phyloP scores from a whole-genome alignment of 768 basidiomycete species.

The Tephrocybe sp. region DNA sequence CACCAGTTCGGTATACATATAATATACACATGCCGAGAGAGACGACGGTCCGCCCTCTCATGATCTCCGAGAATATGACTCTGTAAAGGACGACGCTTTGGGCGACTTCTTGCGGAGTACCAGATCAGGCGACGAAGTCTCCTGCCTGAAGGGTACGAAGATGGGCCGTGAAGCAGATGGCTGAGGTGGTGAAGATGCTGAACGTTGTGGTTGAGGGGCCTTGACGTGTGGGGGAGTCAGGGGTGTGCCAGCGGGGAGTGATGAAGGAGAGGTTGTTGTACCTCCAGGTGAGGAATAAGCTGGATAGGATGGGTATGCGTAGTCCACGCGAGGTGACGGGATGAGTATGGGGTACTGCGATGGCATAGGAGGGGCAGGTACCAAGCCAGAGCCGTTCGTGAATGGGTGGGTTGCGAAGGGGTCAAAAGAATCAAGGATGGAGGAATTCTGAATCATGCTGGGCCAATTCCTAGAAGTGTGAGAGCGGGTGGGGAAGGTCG shows the following conservation, averaged over 20 bases:
- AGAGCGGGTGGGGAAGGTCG: slow-evolving; percentile 3
- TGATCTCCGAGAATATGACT: slow-evolving; percentile 10
- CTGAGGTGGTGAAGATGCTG: slow-evolving; percentile 13
- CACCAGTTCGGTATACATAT: slow-evolving; percentile 17
- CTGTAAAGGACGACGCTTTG: slow-evolving; percentile 9
- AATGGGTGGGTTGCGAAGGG: slow-evolving; percentile 62
- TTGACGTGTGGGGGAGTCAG: slow-evolving; percentile 17
- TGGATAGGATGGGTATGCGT: slow-evolving; percentile 12
- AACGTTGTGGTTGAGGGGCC: slow-evolving; percentile 28
- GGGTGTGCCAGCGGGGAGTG: slow-evolving; percentile 13
- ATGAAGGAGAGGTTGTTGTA: slow-evolving; percentile 22
- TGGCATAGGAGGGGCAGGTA: slow-evolving; percentile 42
- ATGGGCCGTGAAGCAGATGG: slow-evolving; percentile 31
- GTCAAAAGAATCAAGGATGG: slow-evolving; percentile 49
- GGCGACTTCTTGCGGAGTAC: slow-evolving; percentile 37
- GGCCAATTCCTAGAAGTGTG: slow-evolving; percentile 1
- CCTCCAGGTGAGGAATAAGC: slow-evolving; percentile 13
- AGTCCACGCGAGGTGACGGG: slow-evolving; percentile 28
- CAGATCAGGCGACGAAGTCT: slow-evolving; percentile 56
- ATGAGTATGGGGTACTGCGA: slow-evolving; percentile 47
- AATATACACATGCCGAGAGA: not conserved
- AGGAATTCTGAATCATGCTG: slow-evolving; percentile 32
- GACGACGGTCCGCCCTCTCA: not conserved
- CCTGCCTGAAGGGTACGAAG: slow-evolving; percentile 54
- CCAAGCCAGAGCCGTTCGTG: slow-evolving; percentile 44